phyloP scores from a whole-genome alignment of 192 early-diverging fungal genomes.

The Piromyces finnis region DNA sequence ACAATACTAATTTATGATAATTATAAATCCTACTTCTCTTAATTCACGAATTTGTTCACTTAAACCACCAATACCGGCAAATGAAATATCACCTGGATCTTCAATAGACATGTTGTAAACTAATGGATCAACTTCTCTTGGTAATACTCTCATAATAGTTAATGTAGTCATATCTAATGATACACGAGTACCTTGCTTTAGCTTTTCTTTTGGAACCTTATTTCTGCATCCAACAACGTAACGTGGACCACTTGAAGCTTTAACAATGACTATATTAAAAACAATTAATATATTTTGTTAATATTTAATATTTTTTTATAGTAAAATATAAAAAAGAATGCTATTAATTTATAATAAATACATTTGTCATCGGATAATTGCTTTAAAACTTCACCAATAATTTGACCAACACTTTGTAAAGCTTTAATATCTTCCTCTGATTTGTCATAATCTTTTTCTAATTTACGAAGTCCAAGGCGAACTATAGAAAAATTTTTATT shows the following conservation, averaged over 20 bases:
- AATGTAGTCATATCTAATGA: conserved; percentile 98
- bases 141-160: conserved; percentile 98
- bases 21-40: conserved; percentile 38
- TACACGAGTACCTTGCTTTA: conserved; percentile 95
- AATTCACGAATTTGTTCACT: conserved; percentile 93
- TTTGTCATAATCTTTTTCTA: conserved; percentile 87
- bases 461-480: conserved; percentile 60
- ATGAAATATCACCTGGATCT: conserved; percentile 83
- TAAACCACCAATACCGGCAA: conserved; percentile 94
- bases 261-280: conserved; percentile 82
- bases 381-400: conserved; percentile 94
- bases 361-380: conserved; percentile 93
- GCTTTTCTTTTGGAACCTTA: conserved; percentile 82
- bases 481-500: conserved; percentile 19
- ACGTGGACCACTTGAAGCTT: conserved; percentile 86
- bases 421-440: conserved; percentile 96
- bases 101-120: conserved; percentile 99
- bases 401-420: conserved; percentile 95
- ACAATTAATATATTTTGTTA: too few species aligned
- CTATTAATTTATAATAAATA: conserved; percentile 11
- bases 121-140: conserved; percentile 94
- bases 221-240: conserved; percentile 96
- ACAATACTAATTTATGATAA: too few species aligned
- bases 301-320: too few species aligned
- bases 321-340: too few species aligned